Base-by-base conservation (phyloP, 148 eudicot species). In the Chenopodium quinoa region DNA sequence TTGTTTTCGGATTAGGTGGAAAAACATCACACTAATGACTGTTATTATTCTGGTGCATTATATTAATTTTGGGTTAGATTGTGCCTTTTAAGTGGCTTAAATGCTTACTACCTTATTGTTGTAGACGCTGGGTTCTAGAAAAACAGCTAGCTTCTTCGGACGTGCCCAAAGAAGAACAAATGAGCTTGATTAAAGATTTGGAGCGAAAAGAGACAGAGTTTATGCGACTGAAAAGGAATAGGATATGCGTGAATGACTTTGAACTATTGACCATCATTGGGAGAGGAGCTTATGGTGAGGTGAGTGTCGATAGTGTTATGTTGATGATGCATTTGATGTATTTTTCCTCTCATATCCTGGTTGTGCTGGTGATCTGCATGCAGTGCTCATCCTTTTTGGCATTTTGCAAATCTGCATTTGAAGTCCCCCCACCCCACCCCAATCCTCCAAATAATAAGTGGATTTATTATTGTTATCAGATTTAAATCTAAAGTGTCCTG, bases 271-370 rank as follows among this genome's bases (percentile, higher is more conserved):
- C 97, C 80, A 93, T 94, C 84, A 93, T 94, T 65, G 98, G 98
- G 31, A 90, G 98, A 87, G 98, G 98, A 84, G 98, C 98, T 83
- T 94, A 85, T 83, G 98, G 98, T 47, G 98, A 94, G 98, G 98
- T 94, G 83, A 89, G 97, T 87, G 66, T 14, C 70, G 34, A 37
- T 52, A 31, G 31, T 67, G 4, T 40, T 71, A 29, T 77, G 47
- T 23, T 75, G 37, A 48, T 76, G 22, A 76, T 75, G 73, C 79
- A 72, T 64, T 72, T 73, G 27, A 31, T 69, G n/a, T 14, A 31
- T 69, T 23, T n/a, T 58, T 40, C 67, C 65, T 8, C 23, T 9
- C 9, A 54, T 16, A 73, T 80, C 25, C 27, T 67, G 58, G 31
- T 80, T 58, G 37, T 62, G 29, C 34, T 73, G 64, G 46, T 29